Conservation (phyloP, 352 stramenopile genomes). For the Globisporangium takayamanum region DNA sequence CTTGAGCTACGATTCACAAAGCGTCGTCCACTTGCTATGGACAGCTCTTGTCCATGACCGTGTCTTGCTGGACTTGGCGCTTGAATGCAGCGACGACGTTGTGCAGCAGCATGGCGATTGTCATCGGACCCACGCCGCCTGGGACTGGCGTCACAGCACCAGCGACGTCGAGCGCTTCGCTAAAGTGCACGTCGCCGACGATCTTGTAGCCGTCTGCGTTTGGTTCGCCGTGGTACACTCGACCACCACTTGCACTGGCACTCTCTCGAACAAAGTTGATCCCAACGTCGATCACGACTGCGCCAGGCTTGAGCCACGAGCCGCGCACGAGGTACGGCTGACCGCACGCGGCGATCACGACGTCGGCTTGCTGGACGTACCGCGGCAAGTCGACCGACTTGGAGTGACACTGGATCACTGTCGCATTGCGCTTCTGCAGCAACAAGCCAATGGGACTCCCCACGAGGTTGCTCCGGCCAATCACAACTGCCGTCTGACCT, state of each 20-base stretch:
- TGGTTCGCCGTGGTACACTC: constrained; percentile 41
- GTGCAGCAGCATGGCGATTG: constrained; percentile 92
- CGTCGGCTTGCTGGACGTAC: constrained; percentile 91
- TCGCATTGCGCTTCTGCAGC: constrained; percentile 95
- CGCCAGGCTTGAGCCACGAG: constrained; percentile 96
- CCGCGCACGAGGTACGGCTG: constrained; percentile 92
- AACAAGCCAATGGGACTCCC: constrained; percentile 95
- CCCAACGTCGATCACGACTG: constrained; percentile 97
- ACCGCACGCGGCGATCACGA: constrained; percentile 96
- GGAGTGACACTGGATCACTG: constrained; percentile 97
- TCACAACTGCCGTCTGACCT: constrained; percentile 94
- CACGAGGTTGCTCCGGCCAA: constrained; percentile 97
- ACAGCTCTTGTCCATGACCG: no score
- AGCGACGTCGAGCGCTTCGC: constrained; percentile 72
- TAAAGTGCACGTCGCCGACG: constrained; percentile 96
- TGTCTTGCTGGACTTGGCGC: constrained; percentile 32
- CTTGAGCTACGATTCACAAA: no score
- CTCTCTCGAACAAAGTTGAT: constrained; percentile 95
- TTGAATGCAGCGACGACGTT: constrained; percentile 83
- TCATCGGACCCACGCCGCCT: constrained; percentile 98
- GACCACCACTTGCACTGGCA: background rate
- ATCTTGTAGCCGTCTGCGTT: constrained; percentile 92
- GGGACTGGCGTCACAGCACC: constrained; percentile 96
- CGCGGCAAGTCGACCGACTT: constrained; percentile 86
- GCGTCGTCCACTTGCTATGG: no score